Evolutionary conservation across 2,329 filamentous ascomycete species (phyloP).

Genomic region (Fusarium papillatum): DNA sequence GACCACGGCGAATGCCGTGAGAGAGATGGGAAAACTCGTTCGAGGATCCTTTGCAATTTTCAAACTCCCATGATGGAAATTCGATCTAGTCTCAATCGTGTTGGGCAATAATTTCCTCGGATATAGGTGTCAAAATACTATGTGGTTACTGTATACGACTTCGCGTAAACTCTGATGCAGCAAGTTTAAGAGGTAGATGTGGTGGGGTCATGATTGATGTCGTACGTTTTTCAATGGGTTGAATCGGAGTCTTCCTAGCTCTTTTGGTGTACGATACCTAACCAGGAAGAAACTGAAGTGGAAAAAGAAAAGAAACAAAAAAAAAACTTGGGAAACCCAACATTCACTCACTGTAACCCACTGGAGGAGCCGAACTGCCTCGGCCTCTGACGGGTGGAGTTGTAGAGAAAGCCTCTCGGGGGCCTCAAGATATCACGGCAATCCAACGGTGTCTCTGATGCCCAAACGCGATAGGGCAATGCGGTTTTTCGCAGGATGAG

Average conservation of each 20-base stretch:
- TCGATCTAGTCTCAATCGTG: neutral
- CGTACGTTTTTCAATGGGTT: slow-evolving; percentile 16
- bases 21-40: neutral
- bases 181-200: slow-evolving; percentile 1
- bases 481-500: neutral
- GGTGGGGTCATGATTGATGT: slow-evolving; percentile 11
- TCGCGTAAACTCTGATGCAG: neutral
- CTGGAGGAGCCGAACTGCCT: neutral
- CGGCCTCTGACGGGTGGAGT: neutral
- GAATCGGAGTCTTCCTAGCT: slow-evolving; percentile 11
- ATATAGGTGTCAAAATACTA: neutral
- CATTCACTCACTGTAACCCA: neutral
- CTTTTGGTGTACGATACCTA: neutral
- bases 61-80: neutral
- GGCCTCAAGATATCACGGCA: slow-evolving; percentile 4
- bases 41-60: slow-evolving; percentile 9
- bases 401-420: neutral
- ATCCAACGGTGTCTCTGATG: slow-evolving; percentile 9
- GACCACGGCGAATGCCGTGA: slow-evolving; percentile 2
- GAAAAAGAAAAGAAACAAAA: slow-evolving; percentile 3
- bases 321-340: neutral
- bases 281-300: neutral
- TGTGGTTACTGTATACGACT: neutral
- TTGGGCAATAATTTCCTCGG: neutral
- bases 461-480: slow-evolving; percentile 5